phyloP scores from a whole-genome alignment of 495 filamentous ascomycete genomes.

The Daldinia loculata region DNA sequence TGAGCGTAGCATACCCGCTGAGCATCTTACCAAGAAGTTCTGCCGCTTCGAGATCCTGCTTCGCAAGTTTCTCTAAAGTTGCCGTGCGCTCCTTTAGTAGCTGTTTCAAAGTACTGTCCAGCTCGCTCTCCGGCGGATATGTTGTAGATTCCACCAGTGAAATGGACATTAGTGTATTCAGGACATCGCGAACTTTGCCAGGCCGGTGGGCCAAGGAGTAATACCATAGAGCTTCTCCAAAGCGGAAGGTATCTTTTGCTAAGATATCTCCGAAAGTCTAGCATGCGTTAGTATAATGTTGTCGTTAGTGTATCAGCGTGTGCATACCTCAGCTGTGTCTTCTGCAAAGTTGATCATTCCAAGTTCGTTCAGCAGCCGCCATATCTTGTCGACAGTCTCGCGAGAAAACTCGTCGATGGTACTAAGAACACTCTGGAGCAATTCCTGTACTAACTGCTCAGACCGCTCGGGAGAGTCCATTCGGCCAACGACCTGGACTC shows the following conservation, averaged over 20 bases:
- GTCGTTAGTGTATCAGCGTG: constrained; percentile 3
- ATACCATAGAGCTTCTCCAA: constrained; percentile 84
- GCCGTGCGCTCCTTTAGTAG: constrained; percentile 72
- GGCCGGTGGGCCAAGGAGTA: constrained; percentile 80
- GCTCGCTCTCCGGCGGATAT: constrained; percentile 70
- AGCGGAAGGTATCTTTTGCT: constrained; percentile 70
- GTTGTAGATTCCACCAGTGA: constrained; percentile 83
- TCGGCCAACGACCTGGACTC: constrained; percentile 77
- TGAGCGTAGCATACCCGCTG: constrained; percentile 88
- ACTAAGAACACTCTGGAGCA: constrained; percentile 66
- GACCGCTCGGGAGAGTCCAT: constrained; percentile 71
- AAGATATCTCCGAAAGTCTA: constrained; percentile 82
- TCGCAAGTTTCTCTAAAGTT: constrained; percentile 70
- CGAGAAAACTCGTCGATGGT: constrained; percentile 70
- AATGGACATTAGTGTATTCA: constrained; percentile 85
- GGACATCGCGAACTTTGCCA: constrained; percentile 78
- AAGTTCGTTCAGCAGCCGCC: constrained; percentile 72
- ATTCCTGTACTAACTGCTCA: constrained; percentile 67
- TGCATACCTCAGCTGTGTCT: constrained; percentile 76
- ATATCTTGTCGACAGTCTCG: constrained; percentile 76
- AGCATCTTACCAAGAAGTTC: constrained; percentile 80
- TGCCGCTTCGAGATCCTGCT: constrained; percentile 77
- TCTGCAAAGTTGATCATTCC: constrained; percentile 75
- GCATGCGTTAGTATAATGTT: constrained; percentile 38
- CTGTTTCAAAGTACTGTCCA: constrained; percentile 71